phyloP scores from a whole-genome alignment of 352 stramenopile genomes.

The Phytophthora tubulina region DNA sequence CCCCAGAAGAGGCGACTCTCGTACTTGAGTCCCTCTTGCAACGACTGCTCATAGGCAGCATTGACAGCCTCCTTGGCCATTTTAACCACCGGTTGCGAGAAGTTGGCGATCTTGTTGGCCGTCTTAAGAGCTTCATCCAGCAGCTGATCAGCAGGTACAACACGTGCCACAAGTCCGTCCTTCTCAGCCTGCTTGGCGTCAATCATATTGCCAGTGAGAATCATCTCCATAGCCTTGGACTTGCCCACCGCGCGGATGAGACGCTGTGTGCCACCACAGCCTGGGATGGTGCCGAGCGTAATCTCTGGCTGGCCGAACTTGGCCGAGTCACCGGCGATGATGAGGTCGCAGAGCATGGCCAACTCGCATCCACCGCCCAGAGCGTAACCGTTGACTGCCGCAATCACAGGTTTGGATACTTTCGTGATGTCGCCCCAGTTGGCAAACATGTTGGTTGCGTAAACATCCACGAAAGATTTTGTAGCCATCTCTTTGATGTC shows the following conservation, averaged over 20 bases:
- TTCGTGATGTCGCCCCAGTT: constrained; percentile 97
- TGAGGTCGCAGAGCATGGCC: constrained; percentile 99
- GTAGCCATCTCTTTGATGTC: constrained; percentile 98
- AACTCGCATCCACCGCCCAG: constrained; percentile 98
- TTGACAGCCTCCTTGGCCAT: constrained; percentile 98
- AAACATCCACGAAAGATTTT: constrained; percentile 94
- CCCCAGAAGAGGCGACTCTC: constrained; percentile 98
- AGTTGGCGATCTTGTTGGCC: constrained; percentile 95
- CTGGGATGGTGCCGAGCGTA: constrained; percentile 98
- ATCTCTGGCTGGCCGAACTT: constrained; percentile 99
- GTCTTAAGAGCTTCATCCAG: constrained; percentile 97
- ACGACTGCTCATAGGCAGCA: constrained; percentile 92
- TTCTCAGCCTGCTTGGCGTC: constrained; percentile 94
- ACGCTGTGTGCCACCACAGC: constrained; percentile 96
- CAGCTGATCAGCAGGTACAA: constrained; percentile 93
- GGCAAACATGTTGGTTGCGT: constrained; percentile 97
- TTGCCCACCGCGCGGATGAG: constrained; percentile 98
- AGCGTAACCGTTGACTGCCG: constrained; percentile 98
- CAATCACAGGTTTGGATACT: constrained; percentile 95
- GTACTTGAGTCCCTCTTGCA: constrained; percentile 96
- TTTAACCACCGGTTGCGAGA: constrained; percentile 95
- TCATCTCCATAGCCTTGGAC: constrained; percentile 99
- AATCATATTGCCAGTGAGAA: constrained; percentile 98
- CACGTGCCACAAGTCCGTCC: constrained; percentile 94
- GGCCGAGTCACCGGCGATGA: constrained; percentile 96